Evolutionary conservation across 345 rosid species (phyloP), one percentile per base, ranked within the genome.

Genomic region (Anacardium occidentale): DNA sequence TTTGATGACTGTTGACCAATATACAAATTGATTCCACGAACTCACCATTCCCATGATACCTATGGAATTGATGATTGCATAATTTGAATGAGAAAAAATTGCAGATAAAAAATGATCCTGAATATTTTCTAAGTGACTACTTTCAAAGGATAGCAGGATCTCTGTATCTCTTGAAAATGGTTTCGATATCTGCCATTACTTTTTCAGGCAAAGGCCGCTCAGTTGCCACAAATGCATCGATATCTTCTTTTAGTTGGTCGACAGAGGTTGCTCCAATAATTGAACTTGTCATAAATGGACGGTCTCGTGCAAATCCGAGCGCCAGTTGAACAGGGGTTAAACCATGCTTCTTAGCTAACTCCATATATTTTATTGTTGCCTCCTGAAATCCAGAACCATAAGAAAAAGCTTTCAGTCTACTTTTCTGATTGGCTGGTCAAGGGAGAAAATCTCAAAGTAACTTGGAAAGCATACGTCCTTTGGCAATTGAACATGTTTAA

Each of bases 211-310:
- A 80, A 0, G 93, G 98, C 71, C 93, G 80, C 65, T 82, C 83
- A 2, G 89, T 84, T 48, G 80, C 75, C 64, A 87, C 56, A 79
- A 90, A 89, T 68, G 92, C 92, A 78, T 89, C 93, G 4, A 90
- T 84, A 66, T 94, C 92, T 83, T 94, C 98, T 73, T 89, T 89
- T 5, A 91, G 80, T 61, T 94, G 98, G 25, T 82, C 84, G 0
- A 91, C 73, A 0, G 96, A 93, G 72, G 98, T 93, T 44, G 96
- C 86, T 3, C 98, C 97, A 0, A 89, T 80, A 67, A 94, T 91
- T 6, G 94, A 83, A 78, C 96, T 91, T 0, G 91, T 83, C 88
- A 91, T 84, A 73, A 90, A 91, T 0, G 97, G 92, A 2, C 86
- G 85, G 73, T 94, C 98, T 62, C 98, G 74, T 10, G 74, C 90